Conservation (phyloP, 164 flowering plant genomes). For the Umbellularia californica region DNA sequence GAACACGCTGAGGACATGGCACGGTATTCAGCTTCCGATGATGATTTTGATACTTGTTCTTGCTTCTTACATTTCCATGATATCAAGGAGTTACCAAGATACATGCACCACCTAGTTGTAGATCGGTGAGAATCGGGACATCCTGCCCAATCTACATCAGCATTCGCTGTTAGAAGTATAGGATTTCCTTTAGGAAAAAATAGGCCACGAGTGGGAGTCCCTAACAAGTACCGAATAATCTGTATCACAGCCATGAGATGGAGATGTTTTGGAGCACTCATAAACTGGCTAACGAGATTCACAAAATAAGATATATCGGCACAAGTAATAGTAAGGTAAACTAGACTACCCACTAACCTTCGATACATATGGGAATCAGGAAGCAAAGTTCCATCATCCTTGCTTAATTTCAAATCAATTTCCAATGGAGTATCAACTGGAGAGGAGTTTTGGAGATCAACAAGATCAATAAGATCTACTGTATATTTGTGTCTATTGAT, state of each 20-base stretch:
- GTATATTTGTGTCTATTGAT: not conserved
- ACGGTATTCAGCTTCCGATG: too few relatives aligned
- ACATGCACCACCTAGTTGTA: too few relatives aligned
- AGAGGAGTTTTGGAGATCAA: not conserved
- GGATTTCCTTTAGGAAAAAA: too few relatives aligned
- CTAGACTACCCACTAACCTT: not conserved
- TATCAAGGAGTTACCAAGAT: too few relatives aligned
- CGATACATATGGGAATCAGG: not conserved
- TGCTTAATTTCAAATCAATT: not conserved
- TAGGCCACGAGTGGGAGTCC: not conserved
- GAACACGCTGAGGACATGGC: not conserved
- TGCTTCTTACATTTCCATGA: too few relatives aligned
- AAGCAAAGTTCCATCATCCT: not conserved
- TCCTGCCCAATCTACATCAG: too few relatives aligned
- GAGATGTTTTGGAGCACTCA: not conserved
- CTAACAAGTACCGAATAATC: not conserved
- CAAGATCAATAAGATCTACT: not conserved
- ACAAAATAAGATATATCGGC: not conserved
- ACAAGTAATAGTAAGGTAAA: not conserved
- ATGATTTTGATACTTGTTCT: too few relatives aligned
- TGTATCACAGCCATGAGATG: not conserved
- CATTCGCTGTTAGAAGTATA: too few relatives aligned
- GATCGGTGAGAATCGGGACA: too few relatives aligned
- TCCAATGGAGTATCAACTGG: not conserved
- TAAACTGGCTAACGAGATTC: not conserved